These are phyloP conservation scores for Suillus hirtellus DNA, from an alignment of 768 basidiomycete genomes.

Conservation along the genomic window DNA sequence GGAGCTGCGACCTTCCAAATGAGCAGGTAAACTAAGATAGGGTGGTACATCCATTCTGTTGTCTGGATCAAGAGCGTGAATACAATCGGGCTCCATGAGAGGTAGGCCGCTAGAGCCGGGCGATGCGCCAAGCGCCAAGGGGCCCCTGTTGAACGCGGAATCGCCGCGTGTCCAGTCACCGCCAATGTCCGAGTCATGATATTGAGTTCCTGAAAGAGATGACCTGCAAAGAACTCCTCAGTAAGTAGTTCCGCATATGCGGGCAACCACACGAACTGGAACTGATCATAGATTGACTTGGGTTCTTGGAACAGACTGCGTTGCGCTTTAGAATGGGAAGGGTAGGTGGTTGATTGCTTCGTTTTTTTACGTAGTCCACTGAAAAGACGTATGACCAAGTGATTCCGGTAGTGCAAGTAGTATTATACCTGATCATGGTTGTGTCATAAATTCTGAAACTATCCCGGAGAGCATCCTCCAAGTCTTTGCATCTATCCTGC, in stretches of 20 bases:
- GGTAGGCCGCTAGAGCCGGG: too few species aligned
- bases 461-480: too few species aligned
- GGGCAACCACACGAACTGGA: background rate
- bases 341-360: background rate
- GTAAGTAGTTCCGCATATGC: background rate
- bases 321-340: background rate
- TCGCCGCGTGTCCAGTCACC: background rate
- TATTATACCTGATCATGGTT: background rate
- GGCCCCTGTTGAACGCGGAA: too few species aligned
- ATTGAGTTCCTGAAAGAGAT: background rate
- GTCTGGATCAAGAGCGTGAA: background rate
- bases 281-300: background rate
- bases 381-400: background rate
- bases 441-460: too few species aligned
- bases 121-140: too few species aligned
- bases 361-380: background rate
- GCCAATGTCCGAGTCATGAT: too few species aligned
- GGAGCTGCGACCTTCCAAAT: too few species aligned
- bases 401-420: background rate
- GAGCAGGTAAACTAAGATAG: background rate
- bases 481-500: too few species aligned
- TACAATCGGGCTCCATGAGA: background rate
- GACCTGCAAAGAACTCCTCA: background rate
- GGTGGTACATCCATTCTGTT: background rate
- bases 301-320: too few species aligned